Base-by-base conservation (phyloP, 129 eudicot genomes). In the Tanacetum coccineum region DNA sequence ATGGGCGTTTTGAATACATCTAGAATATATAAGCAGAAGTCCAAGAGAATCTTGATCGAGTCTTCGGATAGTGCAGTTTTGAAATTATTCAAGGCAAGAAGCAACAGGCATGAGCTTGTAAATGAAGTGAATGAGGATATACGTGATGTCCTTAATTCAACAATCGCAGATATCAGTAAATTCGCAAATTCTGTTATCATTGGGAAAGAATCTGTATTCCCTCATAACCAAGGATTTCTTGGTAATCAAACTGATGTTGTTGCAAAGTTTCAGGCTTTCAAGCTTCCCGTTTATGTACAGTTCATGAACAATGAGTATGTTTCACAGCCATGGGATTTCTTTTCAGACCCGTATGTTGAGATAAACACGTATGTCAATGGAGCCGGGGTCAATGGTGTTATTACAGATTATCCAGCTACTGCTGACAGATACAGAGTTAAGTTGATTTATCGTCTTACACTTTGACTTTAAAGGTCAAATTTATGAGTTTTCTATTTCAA, bases 241-340 rank as follows among this genome's bases (percentile, higher is more conserved):
- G 64, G 57, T 49, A 76, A 66, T 6, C 62, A 53, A 53, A 94
- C 95, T 7, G 77, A 72, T 64, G 83, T 86, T 36, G 90, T 84
- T 30, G 47, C 72, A 19, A 85, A 75, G 81, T 81, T 93, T 51
- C 95, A 84, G 56, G 78, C 83, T 15, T 77, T 75, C 67, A 70
- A 75, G 68, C 86, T 93, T 70, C 53, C 83, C 0, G 99, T 89
- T 17, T 93, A 86, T 53, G 90, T 82, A 26, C 86, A 78, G 30
- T 54, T 74, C 45, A 82, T 84, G 79, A 55, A 50, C 19, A 93
- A 93, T 54, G 99, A 93, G 81, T 93, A 82, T 70, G 17, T 81
- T 36, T 77, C 93, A 53, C 95, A 84, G 70, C 81, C 93, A 6
- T 94, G 87, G 89, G 99, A 94, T 66, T 86, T 87, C 82, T 87